Conservation (phyloP, 306 rosid genomes). For the Gastrolobium villosum region DNA sequence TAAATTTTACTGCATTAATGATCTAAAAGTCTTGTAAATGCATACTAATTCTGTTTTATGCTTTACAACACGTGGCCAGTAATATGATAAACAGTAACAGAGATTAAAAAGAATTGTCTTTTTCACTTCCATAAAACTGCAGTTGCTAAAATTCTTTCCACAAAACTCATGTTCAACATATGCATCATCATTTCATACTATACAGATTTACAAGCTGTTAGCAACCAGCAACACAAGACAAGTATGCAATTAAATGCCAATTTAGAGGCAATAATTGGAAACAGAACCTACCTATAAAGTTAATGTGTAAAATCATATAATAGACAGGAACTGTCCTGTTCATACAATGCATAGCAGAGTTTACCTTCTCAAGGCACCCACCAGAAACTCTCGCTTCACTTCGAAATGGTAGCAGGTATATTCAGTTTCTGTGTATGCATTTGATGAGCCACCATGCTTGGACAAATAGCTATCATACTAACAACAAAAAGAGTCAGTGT, state of each 20-base stretch:
- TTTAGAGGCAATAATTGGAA: conserved; percentile 41
- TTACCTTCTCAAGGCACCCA: conserved; percentile 92
- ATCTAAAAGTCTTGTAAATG: conserved; percentile 9
- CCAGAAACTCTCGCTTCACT: conserved; percentile 87
- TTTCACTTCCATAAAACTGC: conserved; percentile 24
- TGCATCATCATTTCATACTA: conserved; percentile 18
- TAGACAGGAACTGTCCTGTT: conserved; percentile 29
- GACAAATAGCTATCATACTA: conserved; percentile 99
- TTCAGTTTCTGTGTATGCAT: conserved; percentile 93
- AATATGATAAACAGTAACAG: conserved; percentile 21
- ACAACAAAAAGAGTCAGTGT: conserved; percentile 55
- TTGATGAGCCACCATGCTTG: conserved; percentile 97
- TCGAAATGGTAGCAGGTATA: conserved; percentile 98
- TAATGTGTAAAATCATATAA: conserved; percentile 34
- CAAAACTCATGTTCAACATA: not conserved
- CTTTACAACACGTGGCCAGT: not conserved
- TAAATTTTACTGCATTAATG: not conserved
- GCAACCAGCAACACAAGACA: conserved; percentile 25
- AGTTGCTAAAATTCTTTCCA: conserved; percentile 18
- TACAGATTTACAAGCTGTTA: conserved; percentile 25
- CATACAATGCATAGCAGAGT: conserved; percentile 39
- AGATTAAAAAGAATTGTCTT: not conserved
- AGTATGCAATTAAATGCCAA: conserved; percentile 31
- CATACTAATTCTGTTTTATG: conserved; percentile 20
- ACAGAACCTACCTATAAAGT: conserved; percentile 36